Base-by-base conservation (phyloP, 768 basidiomycete species). In the Austroboletus festivus region DNA sequence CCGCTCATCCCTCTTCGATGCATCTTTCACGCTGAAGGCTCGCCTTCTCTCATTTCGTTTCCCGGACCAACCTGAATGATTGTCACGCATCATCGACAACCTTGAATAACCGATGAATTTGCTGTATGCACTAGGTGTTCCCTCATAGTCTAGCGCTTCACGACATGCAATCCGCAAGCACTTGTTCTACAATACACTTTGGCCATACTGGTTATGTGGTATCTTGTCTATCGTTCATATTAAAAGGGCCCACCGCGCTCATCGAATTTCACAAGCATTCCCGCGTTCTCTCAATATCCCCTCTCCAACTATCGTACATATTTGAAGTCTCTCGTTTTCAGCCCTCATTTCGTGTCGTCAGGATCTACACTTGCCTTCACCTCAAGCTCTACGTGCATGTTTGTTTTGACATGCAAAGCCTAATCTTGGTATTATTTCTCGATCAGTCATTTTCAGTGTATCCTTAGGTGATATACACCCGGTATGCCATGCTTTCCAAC, bases 1-100 rank as follows among this genome's bases (percentile, higher is more conserved):
- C 41, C 43, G 34, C 44, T 50, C 48, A 22, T 38, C 48, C 12
- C 54, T 53, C 56, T 51, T 52, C 41, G 21, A 46, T 18, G 39
- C 53, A 47, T 44, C 38, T 41, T 40, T 22, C 33, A 24, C 15
- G 28, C 46, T 1, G 23, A 21, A 28, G n/a, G n/a, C 23, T 30
- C 33, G 35, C 37, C 34, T 46, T 22, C 35, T 43, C 44, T 24
- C 44, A 10, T 40, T 34, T 46, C 15, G 26, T 23, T 21, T 18
- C 18, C 39, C 11, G 35, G 38, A 44, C 28, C 21, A 40, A 22
- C 31, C 19, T 10, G 40, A 43, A 41, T 39, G 40, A 15, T 39
- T 23, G 26, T 31, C 38, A 28, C 28, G 28, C 12, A n/a, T 28
- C 41, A 39, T 42, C 10, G 10, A 31, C 34, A 35, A 28, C 44